Base-by-base conservation (phyloP, 352 stramenopile genomes). In the Phytophthora sansomeana region DNA sequence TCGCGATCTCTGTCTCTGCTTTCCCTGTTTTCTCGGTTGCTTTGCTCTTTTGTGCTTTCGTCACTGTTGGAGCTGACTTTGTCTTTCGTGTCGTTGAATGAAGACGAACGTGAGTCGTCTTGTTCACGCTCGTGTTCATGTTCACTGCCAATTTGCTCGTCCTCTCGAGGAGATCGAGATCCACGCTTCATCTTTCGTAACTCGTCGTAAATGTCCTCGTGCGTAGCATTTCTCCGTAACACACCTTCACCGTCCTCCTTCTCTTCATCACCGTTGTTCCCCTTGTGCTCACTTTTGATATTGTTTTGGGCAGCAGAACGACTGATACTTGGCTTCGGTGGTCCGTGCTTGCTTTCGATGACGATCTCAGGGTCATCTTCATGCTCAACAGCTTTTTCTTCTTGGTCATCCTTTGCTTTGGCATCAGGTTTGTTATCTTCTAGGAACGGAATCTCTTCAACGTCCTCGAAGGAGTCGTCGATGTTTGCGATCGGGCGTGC, bases 381-480 rank as follows among this genome's bases (percentile, higher is more conserved):
- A 9, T 75, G 58, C 14, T 65, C 57, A 0, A 29, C 64, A 11
- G 17, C 6, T 26, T 75, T 74, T 28, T 64, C 50, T 28, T 83
- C 69, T 9, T 19, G 26, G 1, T 63, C 54, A 21, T 62, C 55
- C 32, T 57, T 48, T 7, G 32, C 19, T 58, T 90, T 90, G 0
- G 75, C 39, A 13, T 89, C 70, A 6, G 77, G 50, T 32, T 85
- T 84, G 1, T 64, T 51, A 21, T 91, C 80, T 36, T 92, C 82
- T 1, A 94, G 49, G 60, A 92, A 92, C 3, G 83, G 83, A 19
- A 94, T 92, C 36, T 94, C 85, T 50, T 94, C 85, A 2, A 94
- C 76, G 24, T 92, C 85, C 11, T 94, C 85, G n/a, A 88, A 78
- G n/a, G 74, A 77, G 36, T 91, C 79, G 16, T 92, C 80, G 1